These are phyloP conservation scores for Acer yangbiense DNA, from an alignment of 345 rosid species.

Conservation along the genomic window DNA sequence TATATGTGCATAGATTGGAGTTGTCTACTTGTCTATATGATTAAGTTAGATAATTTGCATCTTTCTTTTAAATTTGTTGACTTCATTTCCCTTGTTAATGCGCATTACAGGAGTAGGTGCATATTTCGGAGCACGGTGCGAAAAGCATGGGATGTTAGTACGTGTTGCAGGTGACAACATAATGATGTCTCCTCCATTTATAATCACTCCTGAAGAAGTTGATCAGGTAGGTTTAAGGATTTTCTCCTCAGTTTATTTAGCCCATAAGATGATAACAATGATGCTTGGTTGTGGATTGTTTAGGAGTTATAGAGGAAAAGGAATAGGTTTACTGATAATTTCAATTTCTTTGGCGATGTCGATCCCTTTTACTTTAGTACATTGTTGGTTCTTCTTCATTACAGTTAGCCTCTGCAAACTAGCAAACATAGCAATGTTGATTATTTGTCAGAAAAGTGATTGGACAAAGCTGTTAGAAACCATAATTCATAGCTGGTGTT, in stretches of 20 bases:
- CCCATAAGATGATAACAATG: background rate
- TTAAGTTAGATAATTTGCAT: background rate
- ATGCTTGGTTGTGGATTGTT: background rate
- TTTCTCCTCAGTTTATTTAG: background rate
- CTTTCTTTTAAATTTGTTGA: background rate
- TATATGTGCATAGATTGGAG: background rate
- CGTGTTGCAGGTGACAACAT: slow-evolving; percentile 89
- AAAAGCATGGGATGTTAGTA: slow-evolving; percentile 80
- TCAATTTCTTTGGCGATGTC: background rate
- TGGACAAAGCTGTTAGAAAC: background rate
- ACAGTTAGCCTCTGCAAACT: too few relatives aligned
- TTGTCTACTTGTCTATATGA: background rate
- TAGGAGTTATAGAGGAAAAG: background rate
- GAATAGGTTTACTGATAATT: background rate
- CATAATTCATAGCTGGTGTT: background rate
- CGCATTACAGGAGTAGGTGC: slow-evolving; percentile 70
- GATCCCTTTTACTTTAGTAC: background rate
- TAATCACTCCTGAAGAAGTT: slow-evolving; percentile 65
- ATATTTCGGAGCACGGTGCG: slow-evolving; percentile 85
- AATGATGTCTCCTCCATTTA: slow-evolving; percentile 90
- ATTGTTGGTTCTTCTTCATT: background rate
- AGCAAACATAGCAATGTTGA: too few relatives aligned
- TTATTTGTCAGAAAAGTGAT: background rate
- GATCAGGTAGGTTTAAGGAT: slow-evolving; percentile 55
- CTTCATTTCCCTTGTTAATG: background rate